Percentiles rank a stretch among this genome's conserved stretches.
Evolutionary conservation across 2,329 filamentous ascomycete genomes (phyloP).

Genomic region (Pseudocercospora vitis): DNA sequence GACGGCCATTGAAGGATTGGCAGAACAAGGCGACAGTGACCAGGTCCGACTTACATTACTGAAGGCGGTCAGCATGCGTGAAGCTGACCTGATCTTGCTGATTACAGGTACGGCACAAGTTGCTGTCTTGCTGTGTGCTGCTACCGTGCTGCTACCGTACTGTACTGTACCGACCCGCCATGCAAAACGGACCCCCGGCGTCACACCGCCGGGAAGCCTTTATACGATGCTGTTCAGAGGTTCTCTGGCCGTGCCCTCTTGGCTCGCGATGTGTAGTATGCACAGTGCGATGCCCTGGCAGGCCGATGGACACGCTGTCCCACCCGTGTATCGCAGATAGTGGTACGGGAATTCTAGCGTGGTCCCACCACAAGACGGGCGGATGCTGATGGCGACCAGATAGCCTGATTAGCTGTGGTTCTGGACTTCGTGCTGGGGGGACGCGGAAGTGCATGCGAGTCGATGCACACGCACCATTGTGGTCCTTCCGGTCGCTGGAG

Average conservation of each 20-base stretch:
- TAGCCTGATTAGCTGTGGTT: too few relatives aligned
- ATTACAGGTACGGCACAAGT: background rate
- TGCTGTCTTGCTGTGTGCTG: constrained; percentile 1
- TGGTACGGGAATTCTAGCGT: too few relatives aligned
- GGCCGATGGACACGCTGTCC: background rate
- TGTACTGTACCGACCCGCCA: too few relatives aligned
- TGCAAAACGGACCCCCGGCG: background rate
- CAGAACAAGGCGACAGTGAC: background rate
- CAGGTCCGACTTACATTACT: too few relatives aligned
- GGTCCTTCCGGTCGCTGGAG: background rate
- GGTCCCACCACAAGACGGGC: too few relatives aligned
- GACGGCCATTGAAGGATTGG: too few relatives aligned
- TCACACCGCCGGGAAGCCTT: background rate
- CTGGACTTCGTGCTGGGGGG: background rate
- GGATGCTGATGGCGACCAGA: too few relatives aligned
- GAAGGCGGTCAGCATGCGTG: constrained; percentile 1
- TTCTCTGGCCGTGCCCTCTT: too few relatives aligned
- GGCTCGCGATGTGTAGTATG: background rate
- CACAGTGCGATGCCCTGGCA: background rate
- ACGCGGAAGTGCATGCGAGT: background rate
- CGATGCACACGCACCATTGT: background rate
- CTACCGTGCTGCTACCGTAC: background rate
- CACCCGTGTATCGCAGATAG: background rate
- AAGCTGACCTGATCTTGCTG: background rate
- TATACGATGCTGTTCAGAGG: too few relatives aligned